These are phyloP conservation scores for Mycena rosella DNA, from an alignment of 768 basidiomycete genomes.

Conservation along the genomic window DNA sequence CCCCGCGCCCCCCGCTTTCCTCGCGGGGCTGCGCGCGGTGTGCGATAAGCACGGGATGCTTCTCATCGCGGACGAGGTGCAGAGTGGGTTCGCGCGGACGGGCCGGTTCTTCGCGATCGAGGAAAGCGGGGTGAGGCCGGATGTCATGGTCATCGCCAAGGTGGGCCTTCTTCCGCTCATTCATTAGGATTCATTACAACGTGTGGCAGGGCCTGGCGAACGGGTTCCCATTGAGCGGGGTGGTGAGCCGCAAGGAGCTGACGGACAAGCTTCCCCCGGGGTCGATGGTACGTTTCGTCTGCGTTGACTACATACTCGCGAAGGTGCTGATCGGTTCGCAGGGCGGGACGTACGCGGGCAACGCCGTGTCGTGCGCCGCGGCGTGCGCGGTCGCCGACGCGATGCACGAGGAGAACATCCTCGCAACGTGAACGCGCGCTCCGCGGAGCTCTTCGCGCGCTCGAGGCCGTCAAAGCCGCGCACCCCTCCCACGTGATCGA, in stretches of 20 bases:
- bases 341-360: conserved; percentile 95
- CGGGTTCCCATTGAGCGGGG: conserved; percentile 93
- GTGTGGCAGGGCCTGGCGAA: conserved; percentile 82
- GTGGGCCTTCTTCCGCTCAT: conserved; percentile 46
- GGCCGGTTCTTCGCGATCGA: conserved; percentile 87
- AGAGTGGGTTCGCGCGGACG: conserved; percentile 91
- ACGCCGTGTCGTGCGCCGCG: conserved; percentile 93
- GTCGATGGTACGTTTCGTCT: conserved; percentile 68
- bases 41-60: conserved; percentile 91
- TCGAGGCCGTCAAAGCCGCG: conserved; percentile 70
- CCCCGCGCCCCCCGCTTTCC: conserved; percentile 83
- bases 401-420: conserved; percentile 83
- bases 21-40: conserved; percentile 83
- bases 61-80: conserved; percentile 89
- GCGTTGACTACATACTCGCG: too few relatives aligned
- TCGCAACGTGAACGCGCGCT: conserved; percentile 85
- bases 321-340: conserved; percentile 41
- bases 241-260: conserved; percentile 79
- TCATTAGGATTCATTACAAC: too few relatives aligned
- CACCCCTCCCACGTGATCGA: conserved; percentile 78
- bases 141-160: conserved; percentile 93
- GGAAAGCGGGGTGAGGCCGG: conserved; percentile 87
- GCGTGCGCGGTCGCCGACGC: conserved; percentile 85
- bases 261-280: conserved; percentile 49
- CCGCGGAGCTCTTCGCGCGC: conserved; percentile 77